Percentiles rank a stretch among this genome's conserved stretches.
These are phyloP conservation scores for Cicer bijugum DNA, from an alignment of 306 rosid species.

Conservation along the genomic window DNA sequence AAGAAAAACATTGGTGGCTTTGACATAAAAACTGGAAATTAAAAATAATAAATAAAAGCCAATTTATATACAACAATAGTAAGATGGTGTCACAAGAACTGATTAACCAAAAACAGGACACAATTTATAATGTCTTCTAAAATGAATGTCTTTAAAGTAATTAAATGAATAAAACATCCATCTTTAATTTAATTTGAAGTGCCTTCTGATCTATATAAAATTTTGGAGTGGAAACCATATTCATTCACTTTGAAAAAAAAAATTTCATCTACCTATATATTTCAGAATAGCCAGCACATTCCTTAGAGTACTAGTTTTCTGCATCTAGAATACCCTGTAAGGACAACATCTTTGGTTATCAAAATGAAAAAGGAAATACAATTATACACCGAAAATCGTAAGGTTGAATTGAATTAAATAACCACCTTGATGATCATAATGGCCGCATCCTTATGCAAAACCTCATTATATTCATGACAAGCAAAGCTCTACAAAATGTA, in stretches of 20 bases:
- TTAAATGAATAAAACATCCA: background rate
- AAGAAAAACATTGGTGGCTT: too few species aligned
- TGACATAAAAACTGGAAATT: too few species aligned
- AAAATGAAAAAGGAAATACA: constrained; percentile 29
- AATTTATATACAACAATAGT: too few species aligned
- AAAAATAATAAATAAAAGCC: too few species aligned
- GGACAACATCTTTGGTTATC: constrained; percentile 45
- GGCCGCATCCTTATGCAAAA: constrained; percentile 85
- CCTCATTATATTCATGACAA: constrained; percentile 80
- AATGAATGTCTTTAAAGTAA: background rate
- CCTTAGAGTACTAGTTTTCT: constrained; percentile 47
- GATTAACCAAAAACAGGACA: background rate
- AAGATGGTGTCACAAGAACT: background rate
- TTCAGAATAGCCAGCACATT: constrained; percentile 16
- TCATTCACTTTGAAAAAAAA: background rate
- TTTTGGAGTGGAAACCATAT: background rate
- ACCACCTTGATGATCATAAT: constrained; percentile 77
- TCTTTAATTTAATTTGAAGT: background rate
- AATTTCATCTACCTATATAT: background rate
- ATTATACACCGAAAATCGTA: constrained; percentile 35
- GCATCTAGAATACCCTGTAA: constrained; percentile 80
- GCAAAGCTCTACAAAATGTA: constrained; percentile 67
- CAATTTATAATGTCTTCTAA: background rate
- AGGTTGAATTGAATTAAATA: constrained; percentile 31
- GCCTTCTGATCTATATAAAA: background rate